Evolutionary conservation across 2,329 filamentous ascomycete genomes (phyloP), one percentile per base, ranked within the genome.

Genomic region (Hymenoscyphus infarciens): DNA sequence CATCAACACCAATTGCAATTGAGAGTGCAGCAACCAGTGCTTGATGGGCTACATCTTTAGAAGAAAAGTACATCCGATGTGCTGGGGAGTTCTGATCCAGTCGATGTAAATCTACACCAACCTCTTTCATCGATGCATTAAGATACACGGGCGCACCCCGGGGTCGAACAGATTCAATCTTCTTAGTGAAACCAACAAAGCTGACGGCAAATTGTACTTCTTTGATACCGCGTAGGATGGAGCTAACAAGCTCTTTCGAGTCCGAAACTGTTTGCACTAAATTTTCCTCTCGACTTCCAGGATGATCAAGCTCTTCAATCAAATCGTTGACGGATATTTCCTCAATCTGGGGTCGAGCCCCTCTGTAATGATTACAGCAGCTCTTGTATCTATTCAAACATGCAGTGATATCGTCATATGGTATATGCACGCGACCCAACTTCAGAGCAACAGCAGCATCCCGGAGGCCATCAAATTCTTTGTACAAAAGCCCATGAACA

Each of bases 21-120:
- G 95, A 97, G 49, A 99, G 86, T 3, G 93, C 95, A 19, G 94
- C 95, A 25, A 95, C 84, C 39, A 99, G 82, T 11, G 93, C 95
- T 79, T 99, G 94, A 75, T 99, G 95, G 13, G 95, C 95, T 71
- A 97, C 87, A 73, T 97, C 95, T 65, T 92, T 89, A 25, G 89
- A 87, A 2, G 93, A 91, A 73, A 99, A 99, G 76, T 99, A 98
- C 95, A 98, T 99, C 66, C 95, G 87, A 80, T 99, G 95, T 0
- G 94, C 92, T 0, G 95, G 92, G 16, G 93, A 97, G 71, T 91
- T 94, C 52, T 91, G 89, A 74, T 99, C 94, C 61, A 99, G 83
- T 25, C 94, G 87, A 74, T 98, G 89, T 49, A 99, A 80, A 73
- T 99, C 95, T 73, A 99, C 84, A 64, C 94, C 94, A 52, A 99